These are phyloP conservation scores for Elongisporangium undulatum DNA, from an alignment of 352 stramenopile genomes.

Conservation along the genomic window DNA sequence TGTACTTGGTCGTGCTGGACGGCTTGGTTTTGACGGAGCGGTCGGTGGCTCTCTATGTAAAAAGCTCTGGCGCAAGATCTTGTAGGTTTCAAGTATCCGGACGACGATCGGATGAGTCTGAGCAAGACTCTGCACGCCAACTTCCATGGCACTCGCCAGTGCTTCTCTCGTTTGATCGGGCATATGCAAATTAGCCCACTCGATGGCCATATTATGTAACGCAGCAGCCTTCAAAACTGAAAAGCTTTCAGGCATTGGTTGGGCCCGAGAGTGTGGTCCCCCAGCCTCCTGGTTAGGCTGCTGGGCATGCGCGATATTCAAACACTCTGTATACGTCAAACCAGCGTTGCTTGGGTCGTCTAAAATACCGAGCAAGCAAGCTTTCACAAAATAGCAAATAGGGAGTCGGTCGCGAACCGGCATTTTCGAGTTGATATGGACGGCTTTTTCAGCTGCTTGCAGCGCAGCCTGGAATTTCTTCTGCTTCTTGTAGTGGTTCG, in stretches of 20 bases:
- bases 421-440: slow-evolving; percentile 59
- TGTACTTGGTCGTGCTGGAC: slow-evolving; percentile 1
- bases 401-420: slow-evolving; percentile 39
- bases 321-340: slow-evolving; percentile 59
- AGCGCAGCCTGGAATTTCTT: slow-evolving; percentile 69
- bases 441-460: slow-evolving; percentile 51
- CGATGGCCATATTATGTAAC: slow-evolving; percentile 69
- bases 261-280: neutral
- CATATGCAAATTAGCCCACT: slow-evolving; percentile 64
- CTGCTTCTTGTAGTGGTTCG: slow-evolving; percentile 74
- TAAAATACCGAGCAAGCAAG: slow-evolving; percentile 52
- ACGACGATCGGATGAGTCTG: slow-evolving; percentile 49
- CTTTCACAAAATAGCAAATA: slow-evolving; percentile 59
- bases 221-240: slow-evolving; percentile 46
- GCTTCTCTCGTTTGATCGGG: slow-evolving; percentile 52
- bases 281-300: slow-evolving; percentile 6
- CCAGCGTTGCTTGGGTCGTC: slow-evolving; percentile 54
- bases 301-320: slow-evolving; percentile 33
- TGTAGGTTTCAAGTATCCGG: slow-evolving; percentile 65
- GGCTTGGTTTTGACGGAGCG: neutral
- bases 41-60: slow-evolving; percentile 12
- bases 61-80: slow-evolving; percentile 64
- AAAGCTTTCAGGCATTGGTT: slow-evolving; percentile 28
- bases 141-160: slow-evolving; percentile 56
- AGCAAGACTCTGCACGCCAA: slow-evolving; percentile 42